These are phyloP conservation scores for Pseudogymnoascus sp. DNA, from an alignment of 2,329 filamentous ascomycete genomes.

Conservation along the genomic window DNA sequence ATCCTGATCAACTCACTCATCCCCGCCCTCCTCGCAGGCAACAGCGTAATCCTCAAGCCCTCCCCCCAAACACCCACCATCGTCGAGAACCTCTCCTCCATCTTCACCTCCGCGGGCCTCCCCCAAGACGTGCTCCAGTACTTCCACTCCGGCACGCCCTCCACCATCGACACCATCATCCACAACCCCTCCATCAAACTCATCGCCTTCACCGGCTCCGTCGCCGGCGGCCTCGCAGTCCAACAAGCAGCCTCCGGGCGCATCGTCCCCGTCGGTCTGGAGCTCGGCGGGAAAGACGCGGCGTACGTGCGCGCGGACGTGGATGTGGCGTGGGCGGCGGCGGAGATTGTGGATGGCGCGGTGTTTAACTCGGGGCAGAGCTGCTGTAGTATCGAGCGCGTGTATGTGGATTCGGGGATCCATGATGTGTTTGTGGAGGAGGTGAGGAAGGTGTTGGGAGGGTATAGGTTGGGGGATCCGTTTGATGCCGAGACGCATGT, in stretches of 20 bases:
- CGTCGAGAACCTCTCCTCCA: slow-evolving; percentile 70
- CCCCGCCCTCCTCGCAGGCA: slow-evolving; percentile 82
- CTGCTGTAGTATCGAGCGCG: slow-evolving; percentile 85
- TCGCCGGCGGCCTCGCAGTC: slow-evolving; percentile 77
- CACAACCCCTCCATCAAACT: slow-evolving; percentile 68
- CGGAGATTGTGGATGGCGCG: slow-evolving; percentile 91
- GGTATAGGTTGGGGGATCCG: slow-evolving; percentile 85
- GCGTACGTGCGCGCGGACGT: slow-evolving; percentile 83
- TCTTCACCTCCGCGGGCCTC: slow-evolving; percentile 73
- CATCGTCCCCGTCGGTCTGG: slow-evolving; percentile 77
- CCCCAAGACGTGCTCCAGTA: slow-evolving; percentile 80
- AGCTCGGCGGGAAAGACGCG: slow-evolving; percentile 91
- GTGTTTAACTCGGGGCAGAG: slow-evolving; percentile 98
- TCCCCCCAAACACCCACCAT: slow-evolving; percentile 92
- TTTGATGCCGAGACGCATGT: slow-evolving; percentile 70
- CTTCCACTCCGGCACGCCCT: slow-evolving; percentile 78
- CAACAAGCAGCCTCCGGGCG: slow-evolving; percentile 79
- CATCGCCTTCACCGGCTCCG: slow-evolving; percentile 90
- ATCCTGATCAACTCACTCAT: slow-evolving; percentile 89
- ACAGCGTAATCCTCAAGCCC: slow-evolving; percentile 88
- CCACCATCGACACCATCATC: slow-evolving; percentile 69
- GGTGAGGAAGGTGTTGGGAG: slow-evolving; percentile 69
- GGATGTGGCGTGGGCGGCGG: slow-evolving; percentile 82
- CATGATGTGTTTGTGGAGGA: slow-evolving; percentile 76
- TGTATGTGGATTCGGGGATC: slow-evolving; percentile 82